Base-by-base conservation (phyloP, 129 eudicot species). In the Artemisia argyi region DNA sequence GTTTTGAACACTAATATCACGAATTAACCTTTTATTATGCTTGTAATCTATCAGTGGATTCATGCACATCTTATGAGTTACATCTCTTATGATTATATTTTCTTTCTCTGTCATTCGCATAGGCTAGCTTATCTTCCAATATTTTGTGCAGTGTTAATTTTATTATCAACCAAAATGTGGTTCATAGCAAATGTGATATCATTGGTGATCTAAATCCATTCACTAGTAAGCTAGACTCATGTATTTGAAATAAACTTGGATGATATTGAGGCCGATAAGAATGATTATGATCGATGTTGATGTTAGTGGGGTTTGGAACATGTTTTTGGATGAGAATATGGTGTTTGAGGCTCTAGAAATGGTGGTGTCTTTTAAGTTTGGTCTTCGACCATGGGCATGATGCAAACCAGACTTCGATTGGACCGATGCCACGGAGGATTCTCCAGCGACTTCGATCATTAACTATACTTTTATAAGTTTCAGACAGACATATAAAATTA, bases 291-390 rank as follows among this genome's bases (percentile, higher is more conserved):
- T 26, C 4, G 7, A 32, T 32, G 39, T 32, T 32, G 39, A 32
- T 35, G 98, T 93, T 51, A 93, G 96, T 61, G 98, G 98, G 47
- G 73, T 80, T 42, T 93, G 98, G 98, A 87, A 93, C 16, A 73
- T 73, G 63, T 15, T 78, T 19, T 77, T 93, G 95, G 98, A 93
- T 65, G 76, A 78, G n/a, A 62, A 77, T 50, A 88, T 58, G 70
- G 88, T 93, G 53, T 93, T 93, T 79, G 90, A 83, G 82, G 85
- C 78, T n/a, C 42, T 93, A 53, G 97, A 93, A 61, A 87, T 90
- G 97, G 61, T 85, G 30, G 42, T 89, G 51, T 93, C 82, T 63
- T 89, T 89, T 47, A 80, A 81, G 84, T 69, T 85, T 26, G 97
- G 98, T 30, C 80, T 93, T 22, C 68, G 87, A 69, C 97, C 98